These are phyloP conservation scores for Neurospora hispaniola DNA, from an alignment of 495 filamentous ascomycete species.

Conservation along the genomic window DNA sequence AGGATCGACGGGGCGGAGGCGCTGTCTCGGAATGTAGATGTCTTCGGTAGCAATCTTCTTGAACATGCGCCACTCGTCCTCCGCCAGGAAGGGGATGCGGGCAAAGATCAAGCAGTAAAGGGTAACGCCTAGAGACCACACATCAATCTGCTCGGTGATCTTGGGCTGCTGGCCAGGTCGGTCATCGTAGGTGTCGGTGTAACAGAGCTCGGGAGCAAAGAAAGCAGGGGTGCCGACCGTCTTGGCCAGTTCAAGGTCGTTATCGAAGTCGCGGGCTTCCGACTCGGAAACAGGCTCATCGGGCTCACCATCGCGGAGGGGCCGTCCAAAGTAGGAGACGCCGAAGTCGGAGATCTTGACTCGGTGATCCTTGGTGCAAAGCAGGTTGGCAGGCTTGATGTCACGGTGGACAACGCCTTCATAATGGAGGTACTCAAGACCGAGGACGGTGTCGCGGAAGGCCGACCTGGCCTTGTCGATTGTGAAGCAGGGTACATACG, in stretches of 20 bases:
- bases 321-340: slow-evolving; percentile 88
- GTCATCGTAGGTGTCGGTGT: slow-evolving; percentile 47
- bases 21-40: slow-evolving; percentile 71
- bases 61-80: slow-evolving; percentile 86
- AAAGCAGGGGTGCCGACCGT: slow-evolving; percentile 97
- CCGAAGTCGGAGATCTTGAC: slow-evolving; percentile 99
- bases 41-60: slow-evolving; percentile 81
- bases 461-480: slow-evolving; percentile 72
- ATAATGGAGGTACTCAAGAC: slow-evolving; percentile 91
- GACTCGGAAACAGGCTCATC: slow-evolving; percentile 74
- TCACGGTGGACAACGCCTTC: slow-evolving; percentile 96
- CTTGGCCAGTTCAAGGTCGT: slow-evolving; percentile 89
- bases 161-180: slow-evolving; percentile 30
- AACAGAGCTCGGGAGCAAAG: slow-evolving; percentile 96
- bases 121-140: slow-evolving; percentile 95
- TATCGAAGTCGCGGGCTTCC: slow-evolving; percentile 73
- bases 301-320: slow-evolving; percentile 63
- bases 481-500: slow-evolving; percentile 84
- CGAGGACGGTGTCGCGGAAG: slow-evolving; percentile 88
- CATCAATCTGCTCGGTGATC: slow-evolving; percentile 66
- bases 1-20: slow-evolving; percentile 67
- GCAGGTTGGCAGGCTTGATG: slow-evolving; percentile 96
- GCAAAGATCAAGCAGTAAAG: slow-evolving; percentile 92
- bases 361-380: slow-evolving; percentile 72
- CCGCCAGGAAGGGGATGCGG: slow-evolving; percentile 81